Evolutionary conservation across 2,329 filamentous ascomycete species (phyloP).

Genomic region (Aspergillus awamori): DNA sequence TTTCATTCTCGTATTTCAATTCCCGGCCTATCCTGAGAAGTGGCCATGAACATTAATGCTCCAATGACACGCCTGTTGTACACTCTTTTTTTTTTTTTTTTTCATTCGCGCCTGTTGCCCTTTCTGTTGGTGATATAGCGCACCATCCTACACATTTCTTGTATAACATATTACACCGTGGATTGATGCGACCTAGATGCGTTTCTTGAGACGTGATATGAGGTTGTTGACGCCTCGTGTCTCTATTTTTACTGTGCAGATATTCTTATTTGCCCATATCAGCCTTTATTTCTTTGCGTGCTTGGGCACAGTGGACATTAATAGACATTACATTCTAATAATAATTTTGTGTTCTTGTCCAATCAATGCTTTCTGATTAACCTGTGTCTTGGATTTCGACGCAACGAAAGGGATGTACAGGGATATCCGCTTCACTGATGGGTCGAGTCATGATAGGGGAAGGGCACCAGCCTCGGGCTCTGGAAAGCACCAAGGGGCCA

Average conservation of each 20-base stretch:
- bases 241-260: conserved; percentile 5
- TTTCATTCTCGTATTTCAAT: neutral
- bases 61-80: conserved; percentile 14
- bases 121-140: conserved; percentile 10
- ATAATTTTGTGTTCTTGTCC: conserved; percentile 10
- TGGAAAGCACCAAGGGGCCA: neutral
- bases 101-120: conserved; percentile 4
- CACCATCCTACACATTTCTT: conserved; percentile 14
- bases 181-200: conserved; percentile 2
- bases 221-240: conserved; percentile 1
- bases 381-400: neutral
- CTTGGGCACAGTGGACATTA: conserved; percentile 17
- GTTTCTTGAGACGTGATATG: neutral
- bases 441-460: neutral
- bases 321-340: conserved; percentile 23
- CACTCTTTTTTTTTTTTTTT: neutral
- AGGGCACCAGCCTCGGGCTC: neutral
- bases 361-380: neutral
- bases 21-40: neutral
- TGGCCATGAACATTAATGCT: conserved; percentile 21
- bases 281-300: neutral
- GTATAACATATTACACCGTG: conserved; percentile 19
- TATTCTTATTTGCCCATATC: conserved; percentile 2
- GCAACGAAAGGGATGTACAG: conserved; percentile 7
- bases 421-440: neutral